These are phyloP conservation scores for Fusarium sterilihyphosum DNA, from an alignment of 2,329 filamentous ascomycete species.

Conservation along the genomic window DNA sequence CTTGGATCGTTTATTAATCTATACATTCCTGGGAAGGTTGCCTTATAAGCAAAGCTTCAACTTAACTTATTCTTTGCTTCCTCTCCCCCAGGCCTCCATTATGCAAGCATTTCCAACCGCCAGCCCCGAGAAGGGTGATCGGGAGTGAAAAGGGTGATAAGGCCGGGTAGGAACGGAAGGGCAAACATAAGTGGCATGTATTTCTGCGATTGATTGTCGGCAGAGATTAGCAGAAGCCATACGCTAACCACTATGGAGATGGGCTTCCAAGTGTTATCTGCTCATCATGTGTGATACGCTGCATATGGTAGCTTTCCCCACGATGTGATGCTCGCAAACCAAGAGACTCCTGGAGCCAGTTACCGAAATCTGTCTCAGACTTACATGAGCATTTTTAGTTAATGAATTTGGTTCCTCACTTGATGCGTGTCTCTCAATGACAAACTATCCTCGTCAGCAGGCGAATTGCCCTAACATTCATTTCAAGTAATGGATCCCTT, in stretches of 20 bases:
- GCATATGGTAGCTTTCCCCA: not conserved
- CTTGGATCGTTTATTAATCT: not conserved
- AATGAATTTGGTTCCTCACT: not conserved
- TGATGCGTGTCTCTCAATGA: not conserved
- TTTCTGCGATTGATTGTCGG: not conserved
- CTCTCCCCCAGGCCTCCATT: not conserved
- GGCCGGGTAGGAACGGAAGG: conserved; percentile 27
- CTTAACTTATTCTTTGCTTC: not conserved
- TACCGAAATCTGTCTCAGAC: not conserved
- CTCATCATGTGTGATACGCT: conserved; percentile 28
- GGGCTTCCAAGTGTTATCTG: conserved; percentile 10
- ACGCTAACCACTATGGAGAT: not conserved
- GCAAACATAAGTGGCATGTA: conserved; percentile 7
- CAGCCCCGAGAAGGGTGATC: conserved; percentile 16
- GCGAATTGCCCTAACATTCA: not conserved
- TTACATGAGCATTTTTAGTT: not conserved
- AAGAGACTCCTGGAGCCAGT: not conserved
- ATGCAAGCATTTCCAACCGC: conserved; percentile 32
- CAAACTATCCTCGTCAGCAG: not conserved
- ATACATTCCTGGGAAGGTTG: not conserved
- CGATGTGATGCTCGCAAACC: conserved; percentile 9
- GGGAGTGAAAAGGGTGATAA: not conserved
- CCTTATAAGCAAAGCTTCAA: not conserved
- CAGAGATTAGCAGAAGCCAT: not conserved
- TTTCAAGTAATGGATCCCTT: not conserved